Percentiles rank a stretch among this genome's conserved stretches.
Conservation (phyloP, 2,329 filamentous ascomycete species). For the Pseudocercospora crystallina region DNA sequence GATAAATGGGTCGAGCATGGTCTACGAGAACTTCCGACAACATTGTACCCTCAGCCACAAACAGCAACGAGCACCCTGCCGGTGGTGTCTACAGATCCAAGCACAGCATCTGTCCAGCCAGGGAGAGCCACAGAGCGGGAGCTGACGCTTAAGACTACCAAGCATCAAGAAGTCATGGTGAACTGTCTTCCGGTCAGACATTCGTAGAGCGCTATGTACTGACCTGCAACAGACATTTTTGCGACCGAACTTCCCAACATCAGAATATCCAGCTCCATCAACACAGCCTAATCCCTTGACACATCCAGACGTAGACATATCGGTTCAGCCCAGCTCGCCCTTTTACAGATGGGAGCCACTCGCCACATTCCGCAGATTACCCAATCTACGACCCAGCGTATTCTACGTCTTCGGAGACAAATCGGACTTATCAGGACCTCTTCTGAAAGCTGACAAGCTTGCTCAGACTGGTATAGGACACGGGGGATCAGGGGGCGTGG, state of each 20-base stretch:
- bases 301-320: conserved; percentile 43
- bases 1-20: conserved; percentile 39
- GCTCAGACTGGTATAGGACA: conserved; percentile 62
- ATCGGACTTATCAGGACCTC: conserved; percentile 57
- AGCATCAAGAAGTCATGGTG: conserved; percentile 78
- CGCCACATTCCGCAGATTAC: conserved; percentile 58
- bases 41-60: conserved; percentile 43
- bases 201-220: too few species aligned
- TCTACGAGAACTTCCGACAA: conserved; percentile 16
- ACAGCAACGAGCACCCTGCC: conserved; percentile 23
- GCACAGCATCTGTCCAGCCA: conserved; percentile 21
- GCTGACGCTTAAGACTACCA: conserved; percentile 71
- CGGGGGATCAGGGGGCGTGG: conserved; percentile 65
- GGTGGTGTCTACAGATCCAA: conserved; percentile 29
- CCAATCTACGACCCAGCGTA: conserved; percentile 61
- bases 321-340: conserved; percentile 38
- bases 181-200: too few species aligned
- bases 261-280: conserved; percentile 29
- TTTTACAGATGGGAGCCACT: conserved; percentile 69
- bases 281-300: conserved; percentile 39
- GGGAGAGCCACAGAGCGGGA: conserved; percentile 37
- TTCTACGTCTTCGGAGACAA: conserved; percentile 68
- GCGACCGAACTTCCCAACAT: conserved; percentile 54
- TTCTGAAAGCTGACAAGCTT: conserved; percentile 59
- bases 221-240: conserved; percentile 56